Evolutionary conservation across 306 rosid genomes (phyloP).

Genomic region (Rosa persica): DNA sequence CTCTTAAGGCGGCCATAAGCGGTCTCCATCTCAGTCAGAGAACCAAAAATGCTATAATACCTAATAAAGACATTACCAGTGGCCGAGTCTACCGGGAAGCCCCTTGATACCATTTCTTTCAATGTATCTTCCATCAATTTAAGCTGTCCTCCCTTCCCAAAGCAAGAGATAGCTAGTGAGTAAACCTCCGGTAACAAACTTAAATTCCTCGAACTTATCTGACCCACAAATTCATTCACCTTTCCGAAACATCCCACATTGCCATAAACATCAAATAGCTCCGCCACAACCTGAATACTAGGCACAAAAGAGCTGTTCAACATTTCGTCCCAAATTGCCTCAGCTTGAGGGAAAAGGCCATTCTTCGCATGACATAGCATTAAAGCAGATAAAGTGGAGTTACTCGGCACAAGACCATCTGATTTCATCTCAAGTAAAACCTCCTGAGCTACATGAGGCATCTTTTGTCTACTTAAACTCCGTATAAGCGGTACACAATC

Average conservation of each 20-base stretch:
- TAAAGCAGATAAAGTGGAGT: constrained; percentile 40
- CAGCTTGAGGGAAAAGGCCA: constrained; percentile 50
- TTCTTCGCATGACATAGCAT: constrained; percentile 47
- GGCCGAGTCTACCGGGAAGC: constrained; percentile 43
- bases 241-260: constrained; percentile 34
- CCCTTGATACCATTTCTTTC: constrained; percentile 60
- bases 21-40: constrained; percentile 68
- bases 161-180: constrained; percentile 68
- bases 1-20: constrained; percentile 61
- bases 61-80: constrained; percentile 57
- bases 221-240: constrained; percentile 42
- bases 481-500: constrained; percentile 25
- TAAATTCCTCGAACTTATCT: constrained; percentile 39
- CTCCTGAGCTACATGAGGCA: constrained; percentile 39
- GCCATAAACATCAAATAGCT: constrained; percentile 49
- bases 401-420: constrained; percentile 33
- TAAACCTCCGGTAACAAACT: constrained; percentile 54
- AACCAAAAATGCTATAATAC: constrained; percentile 63
- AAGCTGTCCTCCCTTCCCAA: constrained; percentile 72
- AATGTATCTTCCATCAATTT: constrained; percentile 70
- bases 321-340: constrained; percentile 55
- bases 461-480: constrained; percentile 35
- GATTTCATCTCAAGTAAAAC: constrained; percentile 37
- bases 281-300: constrained; percentile 42
- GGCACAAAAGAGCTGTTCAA: constrained; percentile 58